Evolutionary conservation across 345 rosid species (phyloP).

Genomic region (Corymbia maculata): DNA sequence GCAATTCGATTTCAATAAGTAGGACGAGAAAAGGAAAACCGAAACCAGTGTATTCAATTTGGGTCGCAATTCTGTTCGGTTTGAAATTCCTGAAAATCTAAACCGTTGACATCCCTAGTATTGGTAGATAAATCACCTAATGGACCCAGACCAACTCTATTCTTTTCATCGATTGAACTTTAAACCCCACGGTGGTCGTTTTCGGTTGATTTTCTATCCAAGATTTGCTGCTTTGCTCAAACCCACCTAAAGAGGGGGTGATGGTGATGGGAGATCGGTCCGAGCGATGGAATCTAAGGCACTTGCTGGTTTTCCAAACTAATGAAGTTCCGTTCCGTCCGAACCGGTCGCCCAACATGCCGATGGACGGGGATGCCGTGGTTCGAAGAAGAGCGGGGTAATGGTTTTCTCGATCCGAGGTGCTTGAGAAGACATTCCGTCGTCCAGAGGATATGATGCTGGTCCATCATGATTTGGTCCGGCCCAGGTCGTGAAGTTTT

Average conservation of each 20-base stretch:
- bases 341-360: background rate
- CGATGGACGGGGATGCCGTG: background rate
- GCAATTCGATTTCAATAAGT: no score
- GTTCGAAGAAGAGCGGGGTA: background rate
- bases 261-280: background rate
- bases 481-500: background rate
- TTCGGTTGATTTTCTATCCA: fast-evolving
- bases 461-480: background rate
- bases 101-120: no score
- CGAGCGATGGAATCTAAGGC: background rate
- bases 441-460: background rate
- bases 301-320: background rate
- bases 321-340: background rate
- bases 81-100: no score
- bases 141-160: fast-evolving
- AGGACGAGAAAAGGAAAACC: no score
- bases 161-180: background rate
- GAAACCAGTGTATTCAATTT: no score
- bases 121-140: fast-evolving
- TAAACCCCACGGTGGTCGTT: fast-evolving
- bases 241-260: background rate
- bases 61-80: no score
- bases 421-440: background rate
- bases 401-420: background rate
- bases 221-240: background rate